Percentiles rank a stretch among this genome's conserved stretches.
These are phyloP conservation scores for Coleophoma eucalyptorum DNA, from an alignment of 2,329 filamentous ascomycete species.

Conservation along the genomic window DNA sequence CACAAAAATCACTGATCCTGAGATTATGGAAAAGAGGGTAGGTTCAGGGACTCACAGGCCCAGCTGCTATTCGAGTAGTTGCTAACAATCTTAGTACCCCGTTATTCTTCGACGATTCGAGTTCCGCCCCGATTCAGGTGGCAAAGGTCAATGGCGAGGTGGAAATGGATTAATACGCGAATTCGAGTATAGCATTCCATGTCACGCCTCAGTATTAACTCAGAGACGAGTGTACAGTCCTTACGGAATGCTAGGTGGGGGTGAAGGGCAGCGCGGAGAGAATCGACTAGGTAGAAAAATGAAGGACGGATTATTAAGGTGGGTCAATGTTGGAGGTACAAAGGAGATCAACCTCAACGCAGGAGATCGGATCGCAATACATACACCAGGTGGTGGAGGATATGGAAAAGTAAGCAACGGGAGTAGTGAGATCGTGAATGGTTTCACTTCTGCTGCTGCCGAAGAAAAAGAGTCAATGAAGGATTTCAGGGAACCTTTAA, in stretches of 20 bases:
- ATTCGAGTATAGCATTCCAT: conserved; percentile 10
- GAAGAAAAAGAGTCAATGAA: background rate
- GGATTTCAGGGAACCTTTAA: background rate
- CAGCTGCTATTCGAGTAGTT: no score
- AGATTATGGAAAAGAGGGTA: conserved; percentile 16
- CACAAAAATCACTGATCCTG: conserved; percentile 18
- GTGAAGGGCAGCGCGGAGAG: conserved; percentile 68
- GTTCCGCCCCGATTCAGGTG: conserved; percentile 15
- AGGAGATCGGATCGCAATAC: conserved; percentile 17
- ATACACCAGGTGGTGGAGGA: conserved; percentile 19
- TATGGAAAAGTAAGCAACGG: background rate
- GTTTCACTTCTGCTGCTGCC: background rate
- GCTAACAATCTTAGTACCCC: conserved; percentile 8
- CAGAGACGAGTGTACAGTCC: conserved; percentile 72
- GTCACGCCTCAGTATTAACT: conserved; percentile 28
- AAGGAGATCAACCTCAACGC: conserved; percentile 12
- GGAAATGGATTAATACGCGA: conserved; percentile 18
- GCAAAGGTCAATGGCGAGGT: conserved; percentile 11
- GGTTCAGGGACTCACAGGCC: no score
- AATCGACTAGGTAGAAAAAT: conserved; percentile 75
- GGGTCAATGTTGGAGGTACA: conserved; percentile 17
- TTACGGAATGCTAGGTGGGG: conserved; percentile 79
- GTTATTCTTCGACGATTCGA: conserved; percentile 17
- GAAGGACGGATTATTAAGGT: conserved; percentile 36
- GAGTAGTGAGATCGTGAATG: background rate